These are phyloP conservation scores for Parathielavia appendiculata DNA, from an alignment of 495 filamentous ascomycete species.

Conservation along the genomic window DNA sequence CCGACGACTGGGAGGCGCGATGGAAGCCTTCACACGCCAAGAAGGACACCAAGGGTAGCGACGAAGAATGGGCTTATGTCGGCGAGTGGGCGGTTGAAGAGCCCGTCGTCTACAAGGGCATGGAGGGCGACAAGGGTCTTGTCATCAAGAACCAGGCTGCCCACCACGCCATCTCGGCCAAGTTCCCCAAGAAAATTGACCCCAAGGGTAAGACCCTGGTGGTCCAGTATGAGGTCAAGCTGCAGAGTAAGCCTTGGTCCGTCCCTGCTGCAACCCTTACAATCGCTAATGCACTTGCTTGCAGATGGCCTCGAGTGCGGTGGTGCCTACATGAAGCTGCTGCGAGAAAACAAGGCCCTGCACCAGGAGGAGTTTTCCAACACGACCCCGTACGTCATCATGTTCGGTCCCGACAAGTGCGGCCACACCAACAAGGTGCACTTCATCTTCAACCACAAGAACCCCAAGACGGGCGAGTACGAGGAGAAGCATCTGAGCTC, in stretches of 20 bases:
- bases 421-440: constrained; percentile 99
- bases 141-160: constrained; percentile 95
- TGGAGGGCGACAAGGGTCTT: constrained; percentile 92
- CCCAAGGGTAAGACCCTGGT: constrained; percentile 96
- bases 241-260: constrained; percentile 68
- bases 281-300: constrained; percentile 17
- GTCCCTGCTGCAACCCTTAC: not conserved
- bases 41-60: constrained; percentile 67
- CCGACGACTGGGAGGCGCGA: constrained; percentile 82
- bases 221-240: constrained; percentile 99
- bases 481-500: constrained; percentile 97
- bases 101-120: constrained; percentile 85
- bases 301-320: constrained; percentile 93
- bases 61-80: constrained; percentile 97
- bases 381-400: constrained; percentile 94
- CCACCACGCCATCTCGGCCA: constrained; percentile 98
- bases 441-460: constrained; percentile 99
- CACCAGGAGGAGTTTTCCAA: constrained; percentile 98
- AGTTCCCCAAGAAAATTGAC: constrained; percentile 93
- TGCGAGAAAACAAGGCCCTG: constrained; percentile 94
- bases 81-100: constrained; percentile 97
- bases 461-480: constrained; percentile 99
- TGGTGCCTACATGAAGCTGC: constrained; percentile 98
- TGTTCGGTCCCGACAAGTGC: constrained; percentile 99
- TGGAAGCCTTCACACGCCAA: constrained; percentile 96